A percentile compares a stretch with the other conserved stretches of the same genome.
phyloP scores from a whole-genome alignment of 306 rosid species.

The Cucurbita maxima region DNA sequence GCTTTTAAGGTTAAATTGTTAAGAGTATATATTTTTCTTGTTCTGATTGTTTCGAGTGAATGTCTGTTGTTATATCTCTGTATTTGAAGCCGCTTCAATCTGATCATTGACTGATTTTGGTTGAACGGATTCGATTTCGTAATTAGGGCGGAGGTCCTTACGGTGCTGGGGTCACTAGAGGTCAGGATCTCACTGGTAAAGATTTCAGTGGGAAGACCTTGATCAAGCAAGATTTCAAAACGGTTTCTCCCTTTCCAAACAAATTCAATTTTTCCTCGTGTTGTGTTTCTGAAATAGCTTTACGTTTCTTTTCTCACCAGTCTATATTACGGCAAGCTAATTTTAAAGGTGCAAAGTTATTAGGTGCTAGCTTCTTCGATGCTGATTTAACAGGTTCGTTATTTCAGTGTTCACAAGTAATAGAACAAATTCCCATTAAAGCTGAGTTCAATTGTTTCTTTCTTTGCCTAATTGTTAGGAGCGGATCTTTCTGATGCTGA shows the following conservation, averaged over 20 bases:
- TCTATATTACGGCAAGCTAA: constrained; percentile 75
- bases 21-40: background rate
- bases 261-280: background rate
- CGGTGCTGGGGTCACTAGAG: constrained; percentile 80
- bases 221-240: constrained; percentile 91
- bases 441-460: background rate
- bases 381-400: constrained; percentile 75
- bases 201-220: constrained; percentile 84
- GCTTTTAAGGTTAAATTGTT: constrained; percentile 50
- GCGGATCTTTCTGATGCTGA: constrained; percentile 95
- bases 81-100: background rate
- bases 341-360: constrained; percentile 72
- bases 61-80: background rate
- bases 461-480: constrained; percentile 22
- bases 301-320: constrained; percentile 23
- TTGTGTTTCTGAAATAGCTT: background rate
- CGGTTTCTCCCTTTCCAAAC: constrained; percentile 29
- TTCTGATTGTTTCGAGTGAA: background rate
- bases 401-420: background rate
- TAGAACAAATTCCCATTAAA: background rate
- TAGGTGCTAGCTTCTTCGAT: constrained; percentile 93
- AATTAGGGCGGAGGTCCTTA: constrained; percentile 81
- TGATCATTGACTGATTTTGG: background rate
- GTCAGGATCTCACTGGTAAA: constrained; percentile 80
- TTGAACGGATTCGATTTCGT: constrained; percentile 6